Percentiles rank a stretch among this genome's conserved stretches.
Conservation (phyloP, 2,329 filamentous ascomycete species). For the Diaporthe velutina region DNA sequence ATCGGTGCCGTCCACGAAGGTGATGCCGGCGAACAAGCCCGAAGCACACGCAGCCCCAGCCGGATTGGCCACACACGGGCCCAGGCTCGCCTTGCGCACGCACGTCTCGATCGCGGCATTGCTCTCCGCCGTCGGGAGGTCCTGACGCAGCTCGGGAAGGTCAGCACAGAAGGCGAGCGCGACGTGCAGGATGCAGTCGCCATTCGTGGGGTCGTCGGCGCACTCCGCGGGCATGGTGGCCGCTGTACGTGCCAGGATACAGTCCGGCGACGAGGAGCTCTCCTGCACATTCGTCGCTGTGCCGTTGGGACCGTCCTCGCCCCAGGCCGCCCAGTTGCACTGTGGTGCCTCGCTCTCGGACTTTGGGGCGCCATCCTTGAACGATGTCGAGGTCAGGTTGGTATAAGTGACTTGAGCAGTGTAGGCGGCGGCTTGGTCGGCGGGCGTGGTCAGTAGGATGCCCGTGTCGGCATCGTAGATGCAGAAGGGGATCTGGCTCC, state of each 20-base stretch:
- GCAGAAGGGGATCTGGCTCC: neutral
- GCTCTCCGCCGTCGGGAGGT: neutral
- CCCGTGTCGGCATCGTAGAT: neutral
- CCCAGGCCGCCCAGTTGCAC: conserved; percentile 3
- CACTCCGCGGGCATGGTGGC: neutral
- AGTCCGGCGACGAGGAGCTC: neutral
- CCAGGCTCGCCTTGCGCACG: neutral
- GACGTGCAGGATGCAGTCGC: conserved; percentile 3
- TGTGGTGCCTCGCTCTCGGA: neutral
- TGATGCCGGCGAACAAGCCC: neutral
- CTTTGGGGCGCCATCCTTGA: neutral
- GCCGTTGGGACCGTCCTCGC: neutral
- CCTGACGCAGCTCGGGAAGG: neutral
- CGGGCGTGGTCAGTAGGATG: neutral
- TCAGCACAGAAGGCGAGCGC: neutral
- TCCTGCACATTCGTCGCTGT: neutral
- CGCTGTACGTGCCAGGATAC: neutral
- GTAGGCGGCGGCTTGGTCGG: neutral
- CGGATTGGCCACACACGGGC: neutral
- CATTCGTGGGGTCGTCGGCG: neutral
- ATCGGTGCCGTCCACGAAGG: neutral
- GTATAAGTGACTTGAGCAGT: neutral
- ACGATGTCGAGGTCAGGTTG: neutral
- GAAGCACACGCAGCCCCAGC: neutral
- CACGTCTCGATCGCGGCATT: neutral